Conservation (phyloP, 2,329 filamentous ascomycete genomes). For the Apiospora malaysiana region DNA sequence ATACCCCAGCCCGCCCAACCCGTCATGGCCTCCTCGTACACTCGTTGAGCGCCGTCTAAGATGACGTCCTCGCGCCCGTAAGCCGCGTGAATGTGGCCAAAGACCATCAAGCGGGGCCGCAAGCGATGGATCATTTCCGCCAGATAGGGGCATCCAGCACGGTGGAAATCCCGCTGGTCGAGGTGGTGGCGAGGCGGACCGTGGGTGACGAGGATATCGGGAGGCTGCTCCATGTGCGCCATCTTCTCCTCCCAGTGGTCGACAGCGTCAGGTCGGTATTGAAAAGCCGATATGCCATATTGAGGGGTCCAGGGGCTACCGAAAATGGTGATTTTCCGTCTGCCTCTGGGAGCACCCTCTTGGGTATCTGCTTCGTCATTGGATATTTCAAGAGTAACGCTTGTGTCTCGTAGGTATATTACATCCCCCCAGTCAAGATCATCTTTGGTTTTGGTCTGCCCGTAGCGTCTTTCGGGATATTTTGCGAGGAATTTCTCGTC, state of each 20-base stretch:
- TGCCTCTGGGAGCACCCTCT: conserved; percentile 47
- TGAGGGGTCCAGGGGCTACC: conserved; percentile 71
- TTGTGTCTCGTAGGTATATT: conserved; percentile 67
- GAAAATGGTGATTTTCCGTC: conserved; percentile 69
- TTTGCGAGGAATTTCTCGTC: conserved; percentile 66
- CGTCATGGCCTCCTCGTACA: not conserved
- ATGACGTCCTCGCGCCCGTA: conserved; percentile 58
- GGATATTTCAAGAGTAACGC: conserved; percentile 54
- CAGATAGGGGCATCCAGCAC: conserved; percentile 66
- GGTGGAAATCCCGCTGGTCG: conserved; percentile 43
- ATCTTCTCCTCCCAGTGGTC: conserved; percentile 51
- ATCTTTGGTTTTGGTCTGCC: conserved; percentile 45
- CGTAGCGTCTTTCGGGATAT: conserved; percentile 52
- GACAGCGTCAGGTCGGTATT: conserved; percentile 51
- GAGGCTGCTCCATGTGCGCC: conserved; percentile 64
- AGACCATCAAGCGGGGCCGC: conserved; percentile 69
- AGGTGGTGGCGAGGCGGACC: conserved; percentile 71
- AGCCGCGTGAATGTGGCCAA: conserved; percentile 74
- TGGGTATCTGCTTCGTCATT: not conserved
- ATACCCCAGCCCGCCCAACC: not conserved
- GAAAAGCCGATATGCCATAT: conserved; percentile 58
- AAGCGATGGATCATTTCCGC: conserved; percentile 62
- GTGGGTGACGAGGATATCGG: conserved; percentile 74
- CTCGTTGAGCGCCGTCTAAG: not conserved
- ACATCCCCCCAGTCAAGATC: conserved; percentile 45